Percentiles rank a stretch among this genome's conserved stretches.
Evolutionary conservation across 129 eudicot species (phyloP).

Genomic region (Artemisia tridentata): DNA sequence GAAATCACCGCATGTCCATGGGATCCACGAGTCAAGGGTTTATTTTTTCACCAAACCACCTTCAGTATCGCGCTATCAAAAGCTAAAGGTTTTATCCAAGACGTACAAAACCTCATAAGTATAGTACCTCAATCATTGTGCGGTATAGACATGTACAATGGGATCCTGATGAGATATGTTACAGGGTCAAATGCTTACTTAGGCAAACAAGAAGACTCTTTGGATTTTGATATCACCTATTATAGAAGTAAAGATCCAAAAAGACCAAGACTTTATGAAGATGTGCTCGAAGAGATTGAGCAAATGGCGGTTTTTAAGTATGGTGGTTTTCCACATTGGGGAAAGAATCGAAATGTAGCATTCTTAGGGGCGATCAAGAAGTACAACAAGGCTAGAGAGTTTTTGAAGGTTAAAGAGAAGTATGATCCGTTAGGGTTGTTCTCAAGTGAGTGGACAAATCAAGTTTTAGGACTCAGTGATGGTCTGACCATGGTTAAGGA

Average conservation of each 20-base stretch:
- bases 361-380: conserved; percentile 55
- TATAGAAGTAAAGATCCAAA: conserved; percentile 70
- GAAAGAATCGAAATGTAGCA: conserved; percentile 80
- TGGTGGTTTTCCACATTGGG: conserved; percentile 81
- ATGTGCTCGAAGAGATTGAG: conserved; percentile 75
- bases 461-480: conserved; percentile 61
- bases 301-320: conserved; percentile 75
- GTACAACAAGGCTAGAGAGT: conserved; percentile 38
- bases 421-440: conserved; percentile 72
- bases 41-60: conserved; percentile 68
- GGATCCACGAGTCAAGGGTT: conserved; percentile 68
- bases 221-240: conserved; percentile 80
- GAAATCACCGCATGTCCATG: conserved; percentile 64
- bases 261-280: conserved; percentile 59
- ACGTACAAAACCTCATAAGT: conserved; percentile 55
- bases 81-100: conserved; percentile 55
- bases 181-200: conserved; percentile 60
- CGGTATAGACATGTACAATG: conserved; percentile 59
- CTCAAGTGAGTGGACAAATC: conserved; percentile 81
- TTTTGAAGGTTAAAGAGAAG: conserved; percentile 48
- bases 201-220: conserved; percentile 65
- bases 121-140: conserved; percentile 57
- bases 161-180: conserved; percentile 74
- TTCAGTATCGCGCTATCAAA: conserved; percentile 54
- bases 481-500: conserved; percentile 47